Conservation (phyloP, 1,284 basidiomycete species). For the Acaromyces ingoldii region DNA sequence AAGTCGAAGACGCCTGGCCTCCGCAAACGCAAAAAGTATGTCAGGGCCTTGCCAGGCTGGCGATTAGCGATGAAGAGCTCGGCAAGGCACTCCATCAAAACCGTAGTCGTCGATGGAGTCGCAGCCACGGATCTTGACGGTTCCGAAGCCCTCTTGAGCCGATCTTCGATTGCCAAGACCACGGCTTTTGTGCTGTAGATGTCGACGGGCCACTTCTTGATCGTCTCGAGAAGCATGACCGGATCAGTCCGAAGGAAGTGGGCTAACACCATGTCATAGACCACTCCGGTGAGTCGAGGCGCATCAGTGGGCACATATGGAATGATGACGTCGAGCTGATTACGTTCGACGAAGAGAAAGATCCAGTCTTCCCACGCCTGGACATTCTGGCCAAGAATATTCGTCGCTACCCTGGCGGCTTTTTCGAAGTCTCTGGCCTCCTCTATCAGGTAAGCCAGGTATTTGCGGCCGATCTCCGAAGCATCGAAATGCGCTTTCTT, state of each 20-base stretch:
- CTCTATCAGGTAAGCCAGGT: slow-evolving; percentile 39
- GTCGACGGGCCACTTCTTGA: slow-evolving; percentile 76
- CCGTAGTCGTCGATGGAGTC: slow-evolving; percentile 57
- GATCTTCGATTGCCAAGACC: slow-evolving; percentile 77
- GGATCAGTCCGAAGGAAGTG: slow-evolving; percentile 68
- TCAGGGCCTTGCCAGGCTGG: slow-evolving; percentile 87
- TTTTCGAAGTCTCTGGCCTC: slow-evolving; percentile 67
- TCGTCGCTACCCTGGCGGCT: slow-evolving; percentile 79
- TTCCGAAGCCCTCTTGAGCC: too few relatives aligned
- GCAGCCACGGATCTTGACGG: slow-evolving; percentile 4
- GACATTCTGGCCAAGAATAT: slow-evolving; percentile 73
- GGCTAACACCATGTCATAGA: slow-evolving; percentile 92
- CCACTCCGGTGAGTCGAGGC: slow-evolving; percentile 73
- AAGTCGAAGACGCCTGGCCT: slow-evolving; percentile 88
- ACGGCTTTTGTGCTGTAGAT: slow-evolving; percentile 85
- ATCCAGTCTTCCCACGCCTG: slow-evolving; percentile 93
- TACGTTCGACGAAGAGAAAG: slow-evolving; percentile 79
- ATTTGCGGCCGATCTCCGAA: slow-evolving; percentile 51
- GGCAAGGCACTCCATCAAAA: slow-evolving; percentile 85
- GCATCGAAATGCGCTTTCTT: slow-evolving; percentile 58
- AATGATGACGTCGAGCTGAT: slow-evolving; percentile 77
- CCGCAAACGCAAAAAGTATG: slow-evolving; percentile 79
- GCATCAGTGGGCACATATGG: slow-evolving; percentile 78
- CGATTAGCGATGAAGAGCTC: slow-evolving; percentile 84
- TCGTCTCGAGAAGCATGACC: slow-evolving; percentile 69